A percentile compares a stretch with the other conserved stretches of the same genome.
phyloP scores from a whole-genome alignment of 345 rosid species.

The Arabis alpina region DNA sequence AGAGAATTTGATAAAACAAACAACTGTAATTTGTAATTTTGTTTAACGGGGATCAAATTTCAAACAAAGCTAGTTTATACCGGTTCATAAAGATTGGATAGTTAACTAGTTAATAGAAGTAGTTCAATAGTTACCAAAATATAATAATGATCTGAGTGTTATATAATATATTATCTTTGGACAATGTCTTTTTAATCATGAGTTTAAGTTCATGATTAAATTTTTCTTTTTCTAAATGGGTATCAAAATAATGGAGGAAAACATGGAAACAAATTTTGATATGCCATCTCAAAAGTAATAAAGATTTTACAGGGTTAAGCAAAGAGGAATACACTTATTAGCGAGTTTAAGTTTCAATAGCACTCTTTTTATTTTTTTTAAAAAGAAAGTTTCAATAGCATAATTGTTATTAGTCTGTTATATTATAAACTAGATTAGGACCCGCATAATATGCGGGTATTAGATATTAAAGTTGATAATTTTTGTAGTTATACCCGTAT shows the following conservation, averaged over 20 bases:
- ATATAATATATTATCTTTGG: constrained; percentile 28
- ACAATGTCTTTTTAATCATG: constrained; percentile 27
- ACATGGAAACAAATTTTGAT: background rate
- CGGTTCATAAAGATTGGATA: background rate
- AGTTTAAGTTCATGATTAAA: constrained; percentile 23
- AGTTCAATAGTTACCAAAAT: constrained; percentile 2
- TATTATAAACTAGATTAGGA: no score
- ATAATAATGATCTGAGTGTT: constrained; percentile 11
- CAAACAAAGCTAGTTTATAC: background rate
- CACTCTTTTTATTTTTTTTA: no score
- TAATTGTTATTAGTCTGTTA: background rate
- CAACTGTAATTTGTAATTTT: background rate
- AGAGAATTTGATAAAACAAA: background rate
- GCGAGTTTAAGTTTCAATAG: no score
- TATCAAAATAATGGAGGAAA: constrained; percentile 10
- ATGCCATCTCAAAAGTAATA: background rate
- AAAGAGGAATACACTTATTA: no score
- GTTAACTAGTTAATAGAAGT: background rate
- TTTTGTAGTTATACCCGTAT: no score
- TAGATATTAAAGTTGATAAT: no score
- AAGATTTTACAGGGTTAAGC: no score
- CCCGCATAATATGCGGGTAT: no score
- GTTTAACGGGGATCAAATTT: background rate
- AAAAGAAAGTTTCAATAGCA: no score
- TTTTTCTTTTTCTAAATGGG: background rate